These are phyloP conservation scores for Annulohypoxylon nitens DNA, from an alignment of 495 filamentous ascomycete genomes.

Conservation along the genomic window DNA sequence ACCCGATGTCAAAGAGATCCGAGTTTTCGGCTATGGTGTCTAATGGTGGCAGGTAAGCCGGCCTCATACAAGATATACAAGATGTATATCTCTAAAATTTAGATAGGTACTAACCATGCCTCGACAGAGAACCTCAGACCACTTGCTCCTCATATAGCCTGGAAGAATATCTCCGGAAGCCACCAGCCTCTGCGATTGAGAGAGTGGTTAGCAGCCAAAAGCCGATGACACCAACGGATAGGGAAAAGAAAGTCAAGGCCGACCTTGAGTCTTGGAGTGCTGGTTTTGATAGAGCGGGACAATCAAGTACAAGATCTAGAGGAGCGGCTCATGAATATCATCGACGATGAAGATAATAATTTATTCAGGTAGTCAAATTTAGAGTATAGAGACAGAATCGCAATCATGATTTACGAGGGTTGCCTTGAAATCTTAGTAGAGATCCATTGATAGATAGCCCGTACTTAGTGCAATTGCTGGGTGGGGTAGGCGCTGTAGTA, in stretches of 20 bases:
- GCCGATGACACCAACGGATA: constrained; percentile 7
- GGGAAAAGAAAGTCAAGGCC: constrained; percentile 2
- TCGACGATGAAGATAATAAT: background rate
- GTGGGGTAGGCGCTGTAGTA: background rate
- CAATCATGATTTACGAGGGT: background rate
- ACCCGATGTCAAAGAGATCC: constrained; percentile 28
- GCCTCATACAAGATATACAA: background rate
- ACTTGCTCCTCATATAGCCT: constrained; percentile 28
- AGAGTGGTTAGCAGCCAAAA: constrained; percentile 26
- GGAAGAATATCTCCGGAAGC: constrained; percentile 35
- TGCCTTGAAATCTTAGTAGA: no score
- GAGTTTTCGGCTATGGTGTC: constrained; percentile 25
- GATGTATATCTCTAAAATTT: background rate
- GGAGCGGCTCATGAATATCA: background rate
- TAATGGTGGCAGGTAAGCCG: constrained; percentile 31
- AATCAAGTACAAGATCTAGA: constrained; percentile 3
- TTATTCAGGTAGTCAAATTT: background rate
- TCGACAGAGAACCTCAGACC: constrained; percentile 11
- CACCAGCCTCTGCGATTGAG: constrained; percentile 33
- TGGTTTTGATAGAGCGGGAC: constrained; percentile 21
- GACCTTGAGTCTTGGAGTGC: constrained; percentile 29
- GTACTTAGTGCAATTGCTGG: background rate
- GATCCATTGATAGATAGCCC: no score
- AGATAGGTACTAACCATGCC: constrained; percentile 8
- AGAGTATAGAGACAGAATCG: background rate